Percentiles rank a stretch among this genome's conserved stretches.
phyloP scores from a whole-genome alignment of 495 filamentous ascomycete genomes.

The Geopyxis carbonaria region DNA sequence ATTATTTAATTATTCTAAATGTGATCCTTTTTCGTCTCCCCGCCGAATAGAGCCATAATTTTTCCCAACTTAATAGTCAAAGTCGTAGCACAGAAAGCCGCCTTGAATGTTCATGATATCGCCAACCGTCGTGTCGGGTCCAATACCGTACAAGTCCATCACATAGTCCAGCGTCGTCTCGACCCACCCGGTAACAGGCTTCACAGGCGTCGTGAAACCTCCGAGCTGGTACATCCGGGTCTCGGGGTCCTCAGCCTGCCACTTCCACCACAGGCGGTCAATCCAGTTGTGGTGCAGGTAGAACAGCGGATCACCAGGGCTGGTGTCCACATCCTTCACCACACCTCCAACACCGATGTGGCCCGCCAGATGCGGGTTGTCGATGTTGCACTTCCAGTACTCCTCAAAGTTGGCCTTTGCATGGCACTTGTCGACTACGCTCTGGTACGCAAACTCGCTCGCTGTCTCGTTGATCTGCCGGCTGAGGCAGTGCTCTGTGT shows the following conservation, averaged over 20 bases:
- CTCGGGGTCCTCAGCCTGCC: conserved; percentile 9
- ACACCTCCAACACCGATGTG: conserved; percentile 27
- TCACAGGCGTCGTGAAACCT: conserved; percentile 12
- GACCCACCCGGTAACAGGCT: conserved; percentile 9
- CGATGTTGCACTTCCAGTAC: conserved; percentile 28
- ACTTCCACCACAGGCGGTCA: conserved; percentile 39
- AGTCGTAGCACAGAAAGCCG: conserved; percentile 7
- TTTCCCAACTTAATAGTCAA: neutral
- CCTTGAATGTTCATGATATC: conserved; percentile 23
- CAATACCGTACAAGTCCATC: conserved; percentile 17
- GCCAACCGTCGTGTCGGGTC: conserved; percentile 10
- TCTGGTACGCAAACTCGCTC: conserved; percentile 11
- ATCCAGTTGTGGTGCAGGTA: conserved; percentile 43
- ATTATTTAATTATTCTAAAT: no score
- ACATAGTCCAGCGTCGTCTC: conserved; percentile 11
- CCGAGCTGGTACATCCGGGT: conserved; percentile 11
- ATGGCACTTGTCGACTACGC: conserved; percentile 25
- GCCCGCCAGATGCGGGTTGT: conserved; percentile 27
- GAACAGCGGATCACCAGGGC: conserved; percentile 40
- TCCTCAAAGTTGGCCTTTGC: conserved; percentile 15
- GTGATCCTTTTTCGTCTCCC: no score
- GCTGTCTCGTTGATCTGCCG: conserved; percentile 24
- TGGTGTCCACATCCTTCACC: conserved; percentile 33
- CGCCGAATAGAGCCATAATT: no score
- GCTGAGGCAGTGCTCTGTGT: conserved; percentile 27